Base-by-base conservation (phyloP, 164 flowering plant species). In the Tinospora cordifolia region DNA sequence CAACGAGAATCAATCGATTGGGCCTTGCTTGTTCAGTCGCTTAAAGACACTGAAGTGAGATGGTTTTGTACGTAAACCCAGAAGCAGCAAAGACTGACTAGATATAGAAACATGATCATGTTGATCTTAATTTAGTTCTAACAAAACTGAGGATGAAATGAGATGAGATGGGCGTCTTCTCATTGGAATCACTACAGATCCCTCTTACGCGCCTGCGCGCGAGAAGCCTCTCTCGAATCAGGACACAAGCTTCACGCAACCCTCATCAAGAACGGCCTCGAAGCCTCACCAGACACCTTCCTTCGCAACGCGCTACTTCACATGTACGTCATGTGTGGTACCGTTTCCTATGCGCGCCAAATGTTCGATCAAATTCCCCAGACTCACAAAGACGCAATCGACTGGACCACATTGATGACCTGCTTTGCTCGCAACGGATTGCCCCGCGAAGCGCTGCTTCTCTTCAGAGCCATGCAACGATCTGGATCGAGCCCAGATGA, bases 351-450 rank as follows among this genome's bases (percentile, higher is more conserved):
- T 7, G 95, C 92, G 4, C 88, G 75, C 71, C 77, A 81, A 12
- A 36, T 84, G 80, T 90, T 90, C 76, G 86, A 87, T 54, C 64
- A 74, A 82, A 89, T 89, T 81, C 88, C 88, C 62, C 67, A 41
- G 44, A 30, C 78, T 13, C 72, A 81, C 66, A 81, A 79, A 44
- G 92, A 90, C 69, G 54, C 82, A 11, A 81, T 80, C n/a, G 92
- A 87, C 70, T 88, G 88, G 89, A 88, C 92, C 21, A 72, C 84
- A 17, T 73, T 90, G 21, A 83, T 87, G 76, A 65, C 77, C 47
- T 79, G 88, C 72, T 76, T 78, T 36, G 68, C 66, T 24, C 86
- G 80, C 39, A 57, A 58, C 19, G 71, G 73, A 0, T 17, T 44
- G 14, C 84, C 83, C 2, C 6, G 0, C 0, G 72, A 80, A 0